These are phyloP conservation scores for Talaromyces sp. DNA, from an alignment of 2,329 filamentous ascomycete genomes.

Conservation along the genomic window DNA sequence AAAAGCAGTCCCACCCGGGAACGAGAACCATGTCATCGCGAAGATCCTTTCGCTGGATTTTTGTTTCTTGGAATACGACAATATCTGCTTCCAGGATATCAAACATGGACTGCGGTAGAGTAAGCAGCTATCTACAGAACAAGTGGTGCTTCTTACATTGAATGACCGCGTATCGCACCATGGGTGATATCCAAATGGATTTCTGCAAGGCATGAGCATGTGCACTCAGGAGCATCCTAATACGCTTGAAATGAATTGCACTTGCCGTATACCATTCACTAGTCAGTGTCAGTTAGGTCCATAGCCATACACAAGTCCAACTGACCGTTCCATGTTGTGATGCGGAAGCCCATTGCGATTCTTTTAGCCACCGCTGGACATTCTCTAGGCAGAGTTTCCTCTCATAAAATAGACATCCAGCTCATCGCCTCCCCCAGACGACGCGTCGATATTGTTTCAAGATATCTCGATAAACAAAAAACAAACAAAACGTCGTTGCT, in stretches of 20 bases:
- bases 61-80: conserved; percentile 90
- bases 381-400: background rate
- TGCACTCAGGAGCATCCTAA: background rate
- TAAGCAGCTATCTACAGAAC: background rate
- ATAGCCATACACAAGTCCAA: conserved; percentile 15
- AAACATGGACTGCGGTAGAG: conserved; percentile 69
- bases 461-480: background rate
- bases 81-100: conserved; percentile 89
- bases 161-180: conserved; percentile 69
- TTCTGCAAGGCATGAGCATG: conserved; percentile 44
- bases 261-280: conserved; percentile 76
- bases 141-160: conserved; percentile 44
- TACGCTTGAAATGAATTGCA: background rate
- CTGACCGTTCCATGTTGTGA: conserved; percentile 81
- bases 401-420: background rate
- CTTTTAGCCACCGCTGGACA: background rate
- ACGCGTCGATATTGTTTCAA: background rate
- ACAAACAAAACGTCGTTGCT: too few relatives aligned
- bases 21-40: conserved; percentile 94
- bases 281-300: conserved; percentile 7
- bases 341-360: conserved; percentile 64
- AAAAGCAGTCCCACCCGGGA: conserved; percentile 92
- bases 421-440: background rate
- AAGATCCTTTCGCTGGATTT: conserved; percentile 90
- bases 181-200: conserved; percentile 79